Evolutionary conservation across 306 rosid genomes (phyloP), one percentile per base, ranked within the genome.

Genomic region (Quercus glauca): DNA sequence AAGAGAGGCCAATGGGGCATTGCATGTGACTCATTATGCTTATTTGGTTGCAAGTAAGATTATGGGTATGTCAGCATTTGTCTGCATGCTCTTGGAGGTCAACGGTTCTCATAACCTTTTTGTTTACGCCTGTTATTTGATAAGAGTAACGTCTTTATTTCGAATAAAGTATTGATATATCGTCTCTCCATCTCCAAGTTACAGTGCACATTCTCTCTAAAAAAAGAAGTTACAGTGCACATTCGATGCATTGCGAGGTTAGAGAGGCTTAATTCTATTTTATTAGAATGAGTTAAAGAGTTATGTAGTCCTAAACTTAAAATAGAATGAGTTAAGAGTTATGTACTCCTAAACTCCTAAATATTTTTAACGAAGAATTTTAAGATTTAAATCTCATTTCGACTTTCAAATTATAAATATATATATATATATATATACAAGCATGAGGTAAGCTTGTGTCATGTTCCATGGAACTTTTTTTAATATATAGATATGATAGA

Each of bases 201-300:
- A 25, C 69, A 58, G 75, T 19, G 79, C 90, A 89, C 88, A 88
- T 89, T 89, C 87, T n/a, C n/a, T n/a, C n/a, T n/a, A n/a, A n/a
- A n/a, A n/a, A n/a, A n/a, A n/a, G n/a, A 80, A 76, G 57, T 35
- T 5, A 25, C 69, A 58, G 75, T 19, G 79, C 90, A 89, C 88
- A 88, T 89, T 89, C 87, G 85, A 74, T 80, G 85, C 82, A 88
- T 73, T 78, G 80, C 80, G 11, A 12, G 14, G 4, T 49, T 11
- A 49, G 53, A 10, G 53, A 13, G 14, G 17, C 53, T 49, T 12
- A 49, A 49, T 49, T 49, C 5, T 49, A 49, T 49, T 49, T 49
- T 12, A 49, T 49, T 49, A 49, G 53, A 49, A 11, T 49, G 53
- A 12, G 53, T 10, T 3, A 3, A 49, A 37, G 45, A 37, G 45